A percentile compares a stretch with the other conserved stretches of the same genome.
Evolutionary conservation across 257 asterid species (phyloP).

Genomic region (Fraxinus americana): DNA sequence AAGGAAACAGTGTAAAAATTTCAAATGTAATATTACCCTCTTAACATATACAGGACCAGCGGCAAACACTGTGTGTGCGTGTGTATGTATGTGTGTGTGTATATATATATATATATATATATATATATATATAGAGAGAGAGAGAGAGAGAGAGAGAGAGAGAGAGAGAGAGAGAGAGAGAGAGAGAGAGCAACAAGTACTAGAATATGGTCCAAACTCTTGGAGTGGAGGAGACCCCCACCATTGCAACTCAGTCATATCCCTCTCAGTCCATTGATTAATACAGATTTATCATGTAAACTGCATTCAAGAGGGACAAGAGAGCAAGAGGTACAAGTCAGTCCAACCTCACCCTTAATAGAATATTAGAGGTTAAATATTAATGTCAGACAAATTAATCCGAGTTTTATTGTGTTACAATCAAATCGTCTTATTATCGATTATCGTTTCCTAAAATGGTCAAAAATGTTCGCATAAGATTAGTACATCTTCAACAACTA

Average conservation of each 20-base stretch:
- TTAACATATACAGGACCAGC: constrained; percentile 41
- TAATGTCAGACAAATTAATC: too few relatives aligned
- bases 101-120: too few relatives aligned
- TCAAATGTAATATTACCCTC: constrained; percentile 17
- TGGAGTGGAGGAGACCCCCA: constrained; percentile 3
- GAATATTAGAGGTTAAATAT: too few relatives aligned
- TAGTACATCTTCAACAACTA: not conserved
- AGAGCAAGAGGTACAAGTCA: not conserved
- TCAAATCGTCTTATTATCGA: too few relatives aligned
- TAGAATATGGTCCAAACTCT: constrained; percentile 40
- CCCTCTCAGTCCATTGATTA: constrained; percentile 19
- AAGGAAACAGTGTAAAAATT: constrained; percentile 13
- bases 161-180: too few relatives aligned
- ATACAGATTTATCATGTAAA: not conserved
- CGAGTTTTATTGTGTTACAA: not conserved
- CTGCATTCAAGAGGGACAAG: not conserved
- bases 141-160: too few relatives aligned
- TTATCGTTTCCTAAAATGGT: not conserved
- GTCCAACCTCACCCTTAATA: not conserved
- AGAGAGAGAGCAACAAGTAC: too few relatives aligned
- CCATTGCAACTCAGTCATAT: constrained; percentile 11
- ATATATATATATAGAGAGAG: too few relatives aligned
- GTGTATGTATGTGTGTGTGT: too few relatives aligned
- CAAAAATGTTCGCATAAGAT: not conserved
- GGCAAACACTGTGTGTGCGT: constrained; percentile 1